Conservation (phyloP, 495 filamentous ascomycete species). For the Aspergillus bridgeri region DNA sequence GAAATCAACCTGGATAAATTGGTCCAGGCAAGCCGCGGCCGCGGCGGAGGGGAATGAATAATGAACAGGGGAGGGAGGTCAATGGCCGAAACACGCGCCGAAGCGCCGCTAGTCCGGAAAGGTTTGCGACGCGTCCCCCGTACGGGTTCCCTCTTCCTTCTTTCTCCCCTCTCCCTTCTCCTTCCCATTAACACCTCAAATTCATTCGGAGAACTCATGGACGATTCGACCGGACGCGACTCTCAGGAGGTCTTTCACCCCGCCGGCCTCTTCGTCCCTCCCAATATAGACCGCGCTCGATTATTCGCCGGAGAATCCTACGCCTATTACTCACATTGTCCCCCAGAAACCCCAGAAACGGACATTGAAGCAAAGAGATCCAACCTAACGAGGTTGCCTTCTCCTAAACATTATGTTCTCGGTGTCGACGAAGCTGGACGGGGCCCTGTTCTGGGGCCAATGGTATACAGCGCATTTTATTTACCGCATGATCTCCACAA, state of each 20-base stretch:
- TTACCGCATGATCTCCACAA: constrained; percentile 65
- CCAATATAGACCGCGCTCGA: constrained; percentile 61
- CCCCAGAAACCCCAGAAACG: constrained; percentile 42
- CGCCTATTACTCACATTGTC: constrained; percentile 76
- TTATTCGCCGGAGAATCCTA: constrained; percentile 75
- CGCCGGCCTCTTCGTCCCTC: constrained; percentile 64
- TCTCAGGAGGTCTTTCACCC: constrained; percentile 32
- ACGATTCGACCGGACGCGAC: not conserved
- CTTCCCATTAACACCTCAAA: not conserved
- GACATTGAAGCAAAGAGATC: constrained; percentile 34
- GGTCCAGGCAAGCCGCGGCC: constrained; percentile 1
- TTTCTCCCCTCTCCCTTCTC: not conserved
- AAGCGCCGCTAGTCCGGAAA: constrained; percentile 37
- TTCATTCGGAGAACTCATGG: not conserved
- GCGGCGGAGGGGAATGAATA: constrained; percentile 25
- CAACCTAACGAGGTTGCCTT: not conserved
- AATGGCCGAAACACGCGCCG: constrained; percentile 30
- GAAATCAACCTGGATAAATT: not conserved
- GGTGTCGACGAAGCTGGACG: constrained; percentile 96
- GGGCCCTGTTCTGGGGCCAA: constrained; percentile 91
- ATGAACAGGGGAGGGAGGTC: constrained; percentile 28
- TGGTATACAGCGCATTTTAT: constrained; percentile 94
- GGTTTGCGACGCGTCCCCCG: constrained; percentile 37
- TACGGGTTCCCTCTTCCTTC: not conserved
- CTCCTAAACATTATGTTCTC: constrained; percentile 50